Base-by-base conservation (phyloP, 2,329 filamentous ascomycete species). In the Talaromyces sp. region DNA sequence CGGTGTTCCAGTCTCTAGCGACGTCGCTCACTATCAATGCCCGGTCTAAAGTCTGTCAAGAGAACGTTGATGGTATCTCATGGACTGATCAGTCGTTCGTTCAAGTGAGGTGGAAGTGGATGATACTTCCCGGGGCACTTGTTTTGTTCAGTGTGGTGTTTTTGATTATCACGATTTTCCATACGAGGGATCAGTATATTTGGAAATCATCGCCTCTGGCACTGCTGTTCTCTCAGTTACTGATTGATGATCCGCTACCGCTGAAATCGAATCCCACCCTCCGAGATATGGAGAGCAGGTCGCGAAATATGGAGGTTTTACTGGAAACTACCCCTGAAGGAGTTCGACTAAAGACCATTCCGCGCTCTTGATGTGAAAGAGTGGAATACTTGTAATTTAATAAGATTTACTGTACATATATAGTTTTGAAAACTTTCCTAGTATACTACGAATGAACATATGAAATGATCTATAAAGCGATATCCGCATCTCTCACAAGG, bases 71-170 rank as follows among this genome's bases (percentile, higher is more conserved):
- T 3, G 63, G 64, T 10, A 60, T 44, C 2, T 55, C 64, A 4
- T 63, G 58, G 60, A 61, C 54, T 0, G 45, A 49, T 8, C 50
- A 61, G 20, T 64, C 64, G 0, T 67, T 55, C 19, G 54, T 65
- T 0, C 57, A 52, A 14, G 63, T 67, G 37, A 53, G 58, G 2
- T 66, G 64, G 65, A 36, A 41, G 5, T 67, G 64, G 65, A 47
- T 67, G 47, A 55, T 55, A 19, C 50, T 66, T 0, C 64, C 64
- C 0, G 52, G 55, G 19, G 46, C 16, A 1, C 39, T 66, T 36
- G 54, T 65, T 16, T 58, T 54, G 8, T 71, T 88, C 24, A 87
- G 81, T 2, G 63, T 64, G 22, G 39, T 57, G 22, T 80, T 80
- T 56, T 77, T 82, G 47, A 67, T 72, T 63, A 82, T 79, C 8